Conservation (phyloP, 257 asterid genomes). For the Nicotiana undulata region DNA sequence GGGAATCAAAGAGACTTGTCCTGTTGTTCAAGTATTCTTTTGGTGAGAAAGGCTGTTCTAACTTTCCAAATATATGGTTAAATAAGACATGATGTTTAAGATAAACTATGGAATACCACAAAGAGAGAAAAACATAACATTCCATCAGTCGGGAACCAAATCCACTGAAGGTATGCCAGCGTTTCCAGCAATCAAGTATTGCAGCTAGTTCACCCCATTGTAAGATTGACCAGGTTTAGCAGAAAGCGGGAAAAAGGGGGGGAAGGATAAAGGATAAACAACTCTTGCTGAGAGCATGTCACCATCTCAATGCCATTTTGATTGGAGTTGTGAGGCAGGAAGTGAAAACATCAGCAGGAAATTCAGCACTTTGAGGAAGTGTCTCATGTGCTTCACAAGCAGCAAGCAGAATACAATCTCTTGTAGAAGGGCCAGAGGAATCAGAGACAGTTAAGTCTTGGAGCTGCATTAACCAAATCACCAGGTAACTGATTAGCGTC, state of each 20-base stretch:
- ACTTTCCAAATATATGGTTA: neutral
- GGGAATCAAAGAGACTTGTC: neutral
- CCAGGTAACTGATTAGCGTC: neutral
- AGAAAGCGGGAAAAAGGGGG: neutral
- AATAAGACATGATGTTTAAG: neutral
- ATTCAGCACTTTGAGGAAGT: conserved; percentile 93
- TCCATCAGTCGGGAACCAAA: neutral
- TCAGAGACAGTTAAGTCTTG: conserved; percentile 57
- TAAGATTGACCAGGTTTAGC: neutral
- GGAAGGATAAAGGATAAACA: conserved; percentile 3
- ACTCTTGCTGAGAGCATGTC: conserved; percentile 10
- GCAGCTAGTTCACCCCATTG: neutral
- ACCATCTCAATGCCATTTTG: conserved; percentile 98
- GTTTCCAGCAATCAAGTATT: neutral
- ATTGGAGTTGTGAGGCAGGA: conserved; percentile 97
- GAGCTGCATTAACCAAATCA: conserved; percentile 42
- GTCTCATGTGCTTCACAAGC: conserved; percentile 82
- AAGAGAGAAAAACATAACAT: neutral
- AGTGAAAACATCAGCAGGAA: conserved; percentile 96
- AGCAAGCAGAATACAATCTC: conserved; percentile 82
- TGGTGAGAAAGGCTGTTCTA: neutral
- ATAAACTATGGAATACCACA: neutral
- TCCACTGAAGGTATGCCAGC: neutral
- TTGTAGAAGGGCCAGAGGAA: conserved; percentile 37
- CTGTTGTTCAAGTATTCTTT: neutral